phyloP scores from a whole-genome alignment of 2,329 filamentous ascomycete species.

The Fusarium nelsonii region DNA sequence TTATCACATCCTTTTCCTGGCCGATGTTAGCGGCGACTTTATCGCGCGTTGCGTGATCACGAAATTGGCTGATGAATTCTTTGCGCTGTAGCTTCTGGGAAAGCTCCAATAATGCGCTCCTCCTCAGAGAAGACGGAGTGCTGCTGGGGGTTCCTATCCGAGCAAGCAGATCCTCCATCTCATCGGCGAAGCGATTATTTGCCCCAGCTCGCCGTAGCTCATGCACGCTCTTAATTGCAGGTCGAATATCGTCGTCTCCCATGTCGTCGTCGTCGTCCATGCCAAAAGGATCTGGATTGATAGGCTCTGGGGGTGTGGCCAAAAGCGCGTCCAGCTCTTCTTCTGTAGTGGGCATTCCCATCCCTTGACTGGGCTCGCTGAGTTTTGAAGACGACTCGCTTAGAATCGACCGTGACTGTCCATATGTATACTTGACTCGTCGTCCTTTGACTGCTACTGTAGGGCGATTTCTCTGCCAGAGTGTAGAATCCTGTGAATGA shows the following conservation, averaged over 20 bases:
- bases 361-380: conserved; percentile 38
- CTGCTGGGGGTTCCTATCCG: conserved; percentile 66
- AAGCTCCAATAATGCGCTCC: conserved; percentile 71
- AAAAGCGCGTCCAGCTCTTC: conserved; percentile 44
- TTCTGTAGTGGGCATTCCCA: conserved; percentile 38
- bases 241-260: conserved; percentile 58
- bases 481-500: conserved; percentile 36
- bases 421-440: conserved; percentile 54
- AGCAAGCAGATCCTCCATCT: conserved; percentile 73
- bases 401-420: conserved; percentile 50
- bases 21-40: conserved; percentile 73
- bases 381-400: conserved; percentile 48
- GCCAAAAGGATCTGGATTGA: conserved; percentile 45
- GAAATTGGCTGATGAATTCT: conserved; percentile 75
- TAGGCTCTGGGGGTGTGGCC: conserved; percentile 41
- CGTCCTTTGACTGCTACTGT: conserved; percentile 47
- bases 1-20: conserved; percentile 69
- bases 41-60: conserved; percentile 78
- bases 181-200: conserved; percentile 74
- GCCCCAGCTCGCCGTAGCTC: conserved; percentile 75
- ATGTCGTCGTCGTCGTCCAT: conserved; percentile 48
- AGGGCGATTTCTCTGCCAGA: conserved; percentile 47
- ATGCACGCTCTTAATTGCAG: conserved; percentile 72
- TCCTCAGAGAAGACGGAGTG: conserved; percentile 64
- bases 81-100: conserved; percentile 71